Base-by-base conservation (phyloP, 495 filamentous ascomycete species). In the Collariella sp. region DNA sequence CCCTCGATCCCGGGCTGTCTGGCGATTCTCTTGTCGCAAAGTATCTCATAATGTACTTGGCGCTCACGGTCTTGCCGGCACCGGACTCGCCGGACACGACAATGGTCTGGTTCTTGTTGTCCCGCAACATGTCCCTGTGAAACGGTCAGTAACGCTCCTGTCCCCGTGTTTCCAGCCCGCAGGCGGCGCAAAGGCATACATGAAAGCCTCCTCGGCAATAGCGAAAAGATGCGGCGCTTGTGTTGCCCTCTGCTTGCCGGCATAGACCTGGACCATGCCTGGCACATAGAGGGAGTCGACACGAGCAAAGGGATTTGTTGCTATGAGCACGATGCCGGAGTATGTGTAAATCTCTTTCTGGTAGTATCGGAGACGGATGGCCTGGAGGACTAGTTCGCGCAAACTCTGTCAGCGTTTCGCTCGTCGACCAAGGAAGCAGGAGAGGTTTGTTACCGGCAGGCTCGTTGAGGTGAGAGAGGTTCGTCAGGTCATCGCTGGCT, bases 291-390 rank as follows among this genome's bases (percentile, higher is more conserved):
- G 81, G 29, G 93, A 97, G 66, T 99, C 93, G 57, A 99, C 95
- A 45, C 93, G 79, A 43, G 95, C 93, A 62, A 99, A 99, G 9
- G 93, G 93, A 74, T 99, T 99, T 42, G 93, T 96, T 49, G 93
- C 93, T 70, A 99, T 99, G 60, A 99, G 74, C 51, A 99, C 93
- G 66, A 99, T 99, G 62, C 93, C 93, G 70, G 88, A 94, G 75
- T 99, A 99, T 65, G 93, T 99, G 78, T 99, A 99, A 63, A 99
- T 99, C 65, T 99, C 93, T 67, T 97, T 97, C 68, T 99, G 95
- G 52, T 87, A 83, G 76, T 99, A 99, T 70, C 93, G 89, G 62
- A 99, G 82, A 65, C 88, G 90, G 66, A 99, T 99, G 23, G 93
- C 93, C 78, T 99, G 93, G 31, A 99, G 72, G 49, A 99, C 93